Evolutionary conservation across 768 basidiomycete species (phyloP).

Genomic region (Tulasnella sp.): DNA sequence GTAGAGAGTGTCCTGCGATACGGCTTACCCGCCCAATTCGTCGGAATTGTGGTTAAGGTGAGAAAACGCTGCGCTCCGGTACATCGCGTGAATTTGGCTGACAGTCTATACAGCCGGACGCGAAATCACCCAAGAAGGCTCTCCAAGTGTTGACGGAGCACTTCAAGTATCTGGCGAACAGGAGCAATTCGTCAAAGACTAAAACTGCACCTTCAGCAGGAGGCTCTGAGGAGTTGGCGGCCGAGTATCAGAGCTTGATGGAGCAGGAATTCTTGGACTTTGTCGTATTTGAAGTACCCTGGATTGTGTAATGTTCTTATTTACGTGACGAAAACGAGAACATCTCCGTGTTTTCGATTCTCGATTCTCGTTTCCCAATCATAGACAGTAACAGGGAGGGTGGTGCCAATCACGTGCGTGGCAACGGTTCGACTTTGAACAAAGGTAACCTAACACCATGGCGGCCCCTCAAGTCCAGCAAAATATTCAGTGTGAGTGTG

Average conservation of each 20-base stretch:
- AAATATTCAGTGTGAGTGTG: background rate
- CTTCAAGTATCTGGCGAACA: conserved; percentile 76
- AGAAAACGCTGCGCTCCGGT: conserved; percentile 20
- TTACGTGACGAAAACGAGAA: background rate
- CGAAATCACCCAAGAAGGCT: conserved; percentile 76
- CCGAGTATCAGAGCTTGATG: conserved; percentile 88
- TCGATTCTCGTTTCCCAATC: background rate
- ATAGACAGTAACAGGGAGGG: background rate
- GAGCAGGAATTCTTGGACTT: conserved; percentile 97
- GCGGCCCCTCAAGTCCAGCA: background rate
- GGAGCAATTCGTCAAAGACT: conserved; percentile 48
- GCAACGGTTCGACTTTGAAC: background rate
- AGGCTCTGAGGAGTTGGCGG: conserved; percentile 56
- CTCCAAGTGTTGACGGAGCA: conserved; percentile 68
- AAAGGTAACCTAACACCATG: background rate
- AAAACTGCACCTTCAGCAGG: conserved; percentile 44
- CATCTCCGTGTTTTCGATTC: background rate
- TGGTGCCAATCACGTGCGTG: background rate
- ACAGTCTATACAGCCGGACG: conserved; percentile 62
- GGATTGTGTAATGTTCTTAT: conserved; percentile 52
- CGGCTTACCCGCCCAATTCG: conserved; percentile 89
- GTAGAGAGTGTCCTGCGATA: conserved; percentile 95
- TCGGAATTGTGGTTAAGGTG: conserved; percentile 77
- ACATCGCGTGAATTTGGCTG: background rate
- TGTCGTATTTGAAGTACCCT: conserved; percentile 88